These are phyloP conservation scores for Aegilops umbellulata DNA, from an alignment of 176 grass and related monocot genomes.

Conservation along the genomic window DNA sequence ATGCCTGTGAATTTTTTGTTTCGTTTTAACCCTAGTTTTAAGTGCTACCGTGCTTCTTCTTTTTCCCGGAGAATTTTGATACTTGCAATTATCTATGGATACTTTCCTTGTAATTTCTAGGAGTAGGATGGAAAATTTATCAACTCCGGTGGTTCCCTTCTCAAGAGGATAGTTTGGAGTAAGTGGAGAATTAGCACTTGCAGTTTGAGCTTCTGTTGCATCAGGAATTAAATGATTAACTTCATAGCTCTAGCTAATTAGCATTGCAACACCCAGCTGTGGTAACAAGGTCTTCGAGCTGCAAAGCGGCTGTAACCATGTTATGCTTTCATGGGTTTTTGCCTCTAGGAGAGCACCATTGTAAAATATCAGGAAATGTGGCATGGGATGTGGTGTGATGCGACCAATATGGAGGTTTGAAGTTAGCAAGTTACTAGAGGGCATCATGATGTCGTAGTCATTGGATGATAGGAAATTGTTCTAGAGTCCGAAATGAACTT, in stretches of 20 bases:
- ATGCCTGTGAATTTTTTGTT: background rate
- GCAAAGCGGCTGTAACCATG: background rate
- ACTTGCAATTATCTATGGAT: background rate
- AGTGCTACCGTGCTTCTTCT: constrained; percentile 5
- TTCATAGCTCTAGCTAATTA: background rate
- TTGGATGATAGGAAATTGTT: constrained; percentile 5
- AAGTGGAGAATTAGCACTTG: background rate
- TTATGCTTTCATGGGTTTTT: background rate
- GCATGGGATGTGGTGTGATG: background rate
- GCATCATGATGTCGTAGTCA: background rate
- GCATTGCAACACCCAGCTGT: background rate
- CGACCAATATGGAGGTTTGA: constrained; percentile 9
- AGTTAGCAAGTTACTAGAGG: background rate
- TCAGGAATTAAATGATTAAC: background rate
- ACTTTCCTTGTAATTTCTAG: constrained; percentile 6
- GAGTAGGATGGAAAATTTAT: background rate
- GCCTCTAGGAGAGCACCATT: background rate
- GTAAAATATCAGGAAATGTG: background rate
- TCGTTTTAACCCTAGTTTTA: background rate
- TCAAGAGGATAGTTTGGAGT: background rate
- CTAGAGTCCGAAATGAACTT: background rate
- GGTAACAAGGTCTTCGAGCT: background rate
- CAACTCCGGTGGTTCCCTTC: background rate
- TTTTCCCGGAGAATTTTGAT: background rate
- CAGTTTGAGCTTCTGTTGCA: background rate